phyloP scores from a whole-genome alignment of 306 rosid genomes.

The Echinosophora koreensis region DNA sequence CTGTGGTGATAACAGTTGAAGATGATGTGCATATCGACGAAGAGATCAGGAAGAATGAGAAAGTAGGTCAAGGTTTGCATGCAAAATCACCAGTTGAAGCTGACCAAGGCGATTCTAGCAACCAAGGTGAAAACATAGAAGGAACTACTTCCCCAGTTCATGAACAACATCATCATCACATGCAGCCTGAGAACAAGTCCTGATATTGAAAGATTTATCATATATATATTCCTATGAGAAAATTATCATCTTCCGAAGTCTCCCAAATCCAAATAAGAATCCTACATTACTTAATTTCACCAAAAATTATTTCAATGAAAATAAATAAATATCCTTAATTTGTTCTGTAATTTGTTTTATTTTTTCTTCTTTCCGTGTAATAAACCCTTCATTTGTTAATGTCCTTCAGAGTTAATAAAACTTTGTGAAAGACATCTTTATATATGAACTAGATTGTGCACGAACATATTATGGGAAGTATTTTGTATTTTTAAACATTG shows the following conservation, averaged over 20 bases:
- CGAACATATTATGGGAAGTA: too few species aligned
- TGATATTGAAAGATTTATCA: conserved; percentile 36
- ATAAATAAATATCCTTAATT: conserved; percentile 37
- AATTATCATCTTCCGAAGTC: conserved; percentile 28
- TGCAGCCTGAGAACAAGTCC: conserved; percentile 47
- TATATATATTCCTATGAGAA: neutral
- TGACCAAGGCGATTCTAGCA: conserved; percentile 41
- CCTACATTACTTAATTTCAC: neutral
- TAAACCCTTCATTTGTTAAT: conserved; percentile 11
- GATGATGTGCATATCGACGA: conserved; percentile 75
- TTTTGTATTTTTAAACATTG: too few species aligned
- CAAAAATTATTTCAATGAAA: conserved; percentile 15
- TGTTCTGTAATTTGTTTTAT: neutral
- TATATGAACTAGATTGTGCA: too few species aligned
- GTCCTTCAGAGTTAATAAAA: too few species aligned
- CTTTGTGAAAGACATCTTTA: too few species aligned
- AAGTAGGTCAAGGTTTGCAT: conserved; percentile 51
- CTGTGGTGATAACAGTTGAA: conserved; percentile 59
- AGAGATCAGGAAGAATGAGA: conserved; percentile 54
- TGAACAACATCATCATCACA: conserved; percentile 40
- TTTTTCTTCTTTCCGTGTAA: neutral
- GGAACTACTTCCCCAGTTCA: conserved; percentile 38
- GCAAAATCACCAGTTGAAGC: conserved; percentile 41
- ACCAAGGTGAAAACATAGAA: conserved; percentile 10
- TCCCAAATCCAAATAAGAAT: conserved; percentile 34